Evolutionary conservation across 148 eudicot genomes (phyloP).

Genomic region (Heliosperma pusillum): DNA sequence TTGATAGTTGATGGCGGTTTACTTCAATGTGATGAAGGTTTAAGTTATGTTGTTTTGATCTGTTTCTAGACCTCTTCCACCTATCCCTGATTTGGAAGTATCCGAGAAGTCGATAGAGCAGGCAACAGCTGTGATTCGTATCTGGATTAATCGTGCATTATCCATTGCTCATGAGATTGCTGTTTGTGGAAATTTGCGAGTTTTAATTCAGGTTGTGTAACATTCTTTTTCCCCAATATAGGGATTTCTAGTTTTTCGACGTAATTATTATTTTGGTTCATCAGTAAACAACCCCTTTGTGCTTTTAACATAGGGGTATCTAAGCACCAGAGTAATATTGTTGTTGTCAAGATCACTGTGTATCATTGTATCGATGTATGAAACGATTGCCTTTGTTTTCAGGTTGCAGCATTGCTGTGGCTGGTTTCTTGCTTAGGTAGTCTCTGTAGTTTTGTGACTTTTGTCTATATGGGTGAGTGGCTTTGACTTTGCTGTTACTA

Average conservation of each 20-base stretch:
- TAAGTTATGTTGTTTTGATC: background rate
- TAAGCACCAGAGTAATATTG: background rate
- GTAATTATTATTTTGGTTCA: background rate
- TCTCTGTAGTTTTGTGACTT: slow-evolving; percentile 70
- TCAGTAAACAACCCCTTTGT: background rate
- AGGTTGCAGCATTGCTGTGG: slow-evolving; percentile 69
- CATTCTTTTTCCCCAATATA: background rate
- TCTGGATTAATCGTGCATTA: slow-evolving; percentile 57
- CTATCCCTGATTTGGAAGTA: slow-evolving; percentile 82
- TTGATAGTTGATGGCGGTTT: background rate
- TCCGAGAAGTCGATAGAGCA: slow-evolving; percentile 59
- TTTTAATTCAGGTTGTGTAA: slow-evolving; percentile 53
- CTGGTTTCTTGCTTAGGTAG: slow-evolving; percentile 65
- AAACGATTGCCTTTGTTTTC: slow-evolving; percentile 14
- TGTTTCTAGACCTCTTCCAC: slow-evolving; percentile 77
- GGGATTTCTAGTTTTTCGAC: background rate
- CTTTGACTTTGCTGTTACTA: background rate
- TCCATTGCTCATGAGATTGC: slow-evolving; percentile 74
- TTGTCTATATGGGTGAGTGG: slow-evolving; percentile 68
- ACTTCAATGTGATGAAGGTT: background rate
- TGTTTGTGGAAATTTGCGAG: slow-evolving; percentile 61
- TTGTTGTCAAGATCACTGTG: background rate
- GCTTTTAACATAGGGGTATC: background rate
- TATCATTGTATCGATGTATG: background rate
- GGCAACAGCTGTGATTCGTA: slow-evolving; percentile 55